Conservation (phyloP, 2,329 filamentous ascomycete genomes). For the Cryphonectria japonica region DNA sequence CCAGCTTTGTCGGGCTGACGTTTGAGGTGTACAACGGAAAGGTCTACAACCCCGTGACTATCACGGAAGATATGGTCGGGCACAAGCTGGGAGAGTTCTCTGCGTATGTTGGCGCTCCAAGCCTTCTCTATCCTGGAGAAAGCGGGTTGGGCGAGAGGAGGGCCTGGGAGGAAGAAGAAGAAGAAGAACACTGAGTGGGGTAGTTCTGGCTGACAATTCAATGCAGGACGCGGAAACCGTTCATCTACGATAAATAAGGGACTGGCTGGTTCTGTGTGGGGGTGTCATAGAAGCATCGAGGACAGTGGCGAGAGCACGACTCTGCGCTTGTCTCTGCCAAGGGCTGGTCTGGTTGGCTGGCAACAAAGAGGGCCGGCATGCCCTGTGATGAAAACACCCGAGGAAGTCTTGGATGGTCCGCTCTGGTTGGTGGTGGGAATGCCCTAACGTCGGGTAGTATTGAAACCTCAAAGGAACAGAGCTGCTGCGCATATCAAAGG, state of each 20-base stretch:
- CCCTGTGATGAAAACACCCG: background rate
- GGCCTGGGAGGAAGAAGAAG: background rate
- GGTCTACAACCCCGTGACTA: conserved; percentile 76
- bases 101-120: conserved; percentile 61
- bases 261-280: background rate
- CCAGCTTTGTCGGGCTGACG: conserved; percentile 86
- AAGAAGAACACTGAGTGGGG: background rate
- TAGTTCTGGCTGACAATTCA: background rate
- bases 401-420: background rate
- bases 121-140: background rate
- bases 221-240: conserved; percentile 60
- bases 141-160: background rate
- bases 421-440: background rate
- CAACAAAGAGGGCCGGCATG: background rate
- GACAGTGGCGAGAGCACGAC: background rate
- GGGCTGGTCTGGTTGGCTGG: background rate
- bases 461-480: background rate
- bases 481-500: background rate
- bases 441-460: background rate
- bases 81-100: conserved; percentile 94
- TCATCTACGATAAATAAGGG: conserved; percentile 52
- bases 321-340: background rate
- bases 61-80: conserved; percentile 96
- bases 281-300: background rate
- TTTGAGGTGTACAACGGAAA: conserved; percentile 95